Evolutionary conservation across 768 basidiomycete species (phyloP), one percentile per base, ranked within the genome.

Genomic region (Tylopilus vinaceipallidus): DNA sequence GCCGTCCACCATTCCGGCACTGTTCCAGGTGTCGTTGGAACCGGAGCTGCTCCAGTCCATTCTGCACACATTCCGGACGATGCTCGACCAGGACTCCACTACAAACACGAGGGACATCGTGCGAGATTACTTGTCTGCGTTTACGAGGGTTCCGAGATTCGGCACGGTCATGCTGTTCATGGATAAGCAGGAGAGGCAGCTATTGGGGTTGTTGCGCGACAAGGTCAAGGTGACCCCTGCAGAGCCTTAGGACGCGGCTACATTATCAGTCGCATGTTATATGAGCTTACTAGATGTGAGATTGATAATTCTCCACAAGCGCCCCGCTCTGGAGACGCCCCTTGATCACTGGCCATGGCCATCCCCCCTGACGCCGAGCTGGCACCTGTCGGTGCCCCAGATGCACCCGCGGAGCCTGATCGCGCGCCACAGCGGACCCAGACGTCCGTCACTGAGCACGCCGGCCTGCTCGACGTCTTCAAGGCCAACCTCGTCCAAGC

Each of bases 21-120:
- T 92, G 33, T 89, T 87, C 68, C 76, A 84, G 57, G 80, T 74
- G 0, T 87, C 87, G 0, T 73, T 92, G 27, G 90, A 91, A 37
- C 79, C 90, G 0, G 58, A 73, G 1, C 58, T 87, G 23, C 75
- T 92, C 16, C 71, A 73, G 3, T 78, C 80, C 1, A 71, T 91
- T 19, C 62, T 91, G 22, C 68, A 73, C 24, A 76, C 75, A 3
- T 80, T 90, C 54, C 63, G 60, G 8, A 58, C 59, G 66, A 11
- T 63, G 74, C 48, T 55, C 49, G 37, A 53, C 24, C 59, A 53
- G 22, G 47, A 58, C 43, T 33, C 63, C 3, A 16, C 49, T 38
- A 23, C 46, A 16, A 42, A 39, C 17, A 40, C 40, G 41, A 55
- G 50, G 50, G 32, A 60, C 53, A 22, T 58, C 54, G 67, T 80